A percentile compares a stretch with the other conserved stretches of the same genome.
Conservation (phyloP, 495 filamentous ascomycete genomes). For the Penicillium cinerascens region DNA sequence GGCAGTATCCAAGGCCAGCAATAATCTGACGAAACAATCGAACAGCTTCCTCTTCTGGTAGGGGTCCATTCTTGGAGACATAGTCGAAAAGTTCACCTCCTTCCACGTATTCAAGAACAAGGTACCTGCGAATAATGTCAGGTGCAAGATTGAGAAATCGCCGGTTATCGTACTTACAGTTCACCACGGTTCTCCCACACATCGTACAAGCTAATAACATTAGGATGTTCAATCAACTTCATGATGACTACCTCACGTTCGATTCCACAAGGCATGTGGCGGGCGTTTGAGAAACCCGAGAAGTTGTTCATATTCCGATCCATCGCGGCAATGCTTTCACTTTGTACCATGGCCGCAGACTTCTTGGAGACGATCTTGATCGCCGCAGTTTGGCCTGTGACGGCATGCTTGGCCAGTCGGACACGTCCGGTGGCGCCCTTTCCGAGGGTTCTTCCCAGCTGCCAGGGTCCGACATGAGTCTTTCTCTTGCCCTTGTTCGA, state of each 20-base stretch:
- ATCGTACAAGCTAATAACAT: conserved; percentile 88
- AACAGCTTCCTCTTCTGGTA: conserved; percentile 76
- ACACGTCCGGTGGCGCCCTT: conserved; percentile 83
- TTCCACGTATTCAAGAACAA: conserved; percentile 94
- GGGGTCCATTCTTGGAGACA: conserved; percentile 60
- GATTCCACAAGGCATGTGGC: conserved; percentile 76
- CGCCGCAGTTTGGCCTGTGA: conserved; percentile 73
- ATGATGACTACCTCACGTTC: conserved; percentile 94
- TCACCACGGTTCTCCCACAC: conserved; percentile 95
- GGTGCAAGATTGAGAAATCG: not conserved
- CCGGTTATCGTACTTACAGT: conserved; percentile 60
- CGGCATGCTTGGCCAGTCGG: conserved; percentile 70
- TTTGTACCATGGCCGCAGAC: conserved; percentile 64
- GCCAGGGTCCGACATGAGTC: conserved; percentile 84
- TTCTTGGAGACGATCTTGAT: conserved; percentile 90
- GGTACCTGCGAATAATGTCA: conserved; percentile 56
- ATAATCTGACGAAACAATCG: conserved; percentile 90
- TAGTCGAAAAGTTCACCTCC: conserved; percentile 88
- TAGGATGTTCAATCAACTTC: conserved; percentile 89
- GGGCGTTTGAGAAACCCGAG: conserved; percentile 36
- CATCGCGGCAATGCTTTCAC: conserved; percentile 72
- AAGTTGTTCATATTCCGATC: conserved; percentile 52
- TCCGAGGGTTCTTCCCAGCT: conserved; percentile 80
- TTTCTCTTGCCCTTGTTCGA: conserved; percentile 64
- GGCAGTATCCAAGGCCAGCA: conserved; percentile 85